Percentiles rank a stretch among this genome's conserved stretches.
Evolutionary conservation across 2,329 filamentous ascomycete species (phyloP).

Genomic region (Colletotrichum liaoningense): DNA sequence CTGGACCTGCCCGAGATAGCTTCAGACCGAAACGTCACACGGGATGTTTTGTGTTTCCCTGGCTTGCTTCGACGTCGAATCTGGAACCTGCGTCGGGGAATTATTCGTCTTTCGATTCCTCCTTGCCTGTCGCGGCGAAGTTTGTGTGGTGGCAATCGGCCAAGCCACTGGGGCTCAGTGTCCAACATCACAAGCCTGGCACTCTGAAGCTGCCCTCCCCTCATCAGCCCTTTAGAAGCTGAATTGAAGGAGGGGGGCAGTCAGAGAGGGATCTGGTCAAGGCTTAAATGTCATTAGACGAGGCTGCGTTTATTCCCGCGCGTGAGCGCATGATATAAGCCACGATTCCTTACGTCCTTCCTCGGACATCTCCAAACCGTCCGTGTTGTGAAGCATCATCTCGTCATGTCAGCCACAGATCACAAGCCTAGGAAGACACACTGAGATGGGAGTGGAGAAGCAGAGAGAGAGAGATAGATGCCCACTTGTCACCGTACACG

Average conservation of each 20-base stretch:
- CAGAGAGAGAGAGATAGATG: not conserved
- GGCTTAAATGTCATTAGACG: not conserved
- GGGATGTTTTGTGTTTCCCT: not conserved
- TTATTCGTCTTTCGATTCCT: not conserved
- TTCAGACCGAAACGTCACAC: not conserved
- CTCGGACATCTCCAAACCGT: constrained; percentile 35
- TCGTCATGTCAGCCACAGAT: constrained; percentile 32
- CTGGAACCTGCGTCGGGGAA: constrained; percentile 23
- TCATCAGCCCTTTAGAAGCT: not conserved
- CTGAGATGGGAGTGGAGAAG: not conserved
- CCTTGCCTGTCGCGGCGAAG: not conserved
- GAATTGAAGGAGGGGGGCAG: not conserved
- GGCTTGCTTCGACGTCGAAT: not conserved
- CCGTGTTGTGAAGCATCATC: constrained; percentile 16
- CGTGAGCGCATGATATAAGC: constrained; percentile 17
- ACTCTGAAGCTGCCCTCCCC: not conserved
- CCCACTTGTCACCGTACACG: not conserved
- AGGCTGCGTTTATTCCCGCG: not conserved
- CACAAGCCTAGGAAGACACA: constrained; percentile 6
- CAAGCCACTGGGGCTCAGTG: not conserved
- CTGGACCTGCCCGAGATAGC: not conserved
- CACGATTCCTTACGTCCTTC: constrained; percentile 31
- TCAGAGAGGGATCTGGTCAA: not conserved
- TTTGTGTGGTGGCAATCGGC: not conserved
- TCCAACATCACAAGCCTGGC: not conserved